phyloP scores from a whole-genome alignment of 129 eudicot genomes.

The Smallanthus sonchifolius region DNA sequence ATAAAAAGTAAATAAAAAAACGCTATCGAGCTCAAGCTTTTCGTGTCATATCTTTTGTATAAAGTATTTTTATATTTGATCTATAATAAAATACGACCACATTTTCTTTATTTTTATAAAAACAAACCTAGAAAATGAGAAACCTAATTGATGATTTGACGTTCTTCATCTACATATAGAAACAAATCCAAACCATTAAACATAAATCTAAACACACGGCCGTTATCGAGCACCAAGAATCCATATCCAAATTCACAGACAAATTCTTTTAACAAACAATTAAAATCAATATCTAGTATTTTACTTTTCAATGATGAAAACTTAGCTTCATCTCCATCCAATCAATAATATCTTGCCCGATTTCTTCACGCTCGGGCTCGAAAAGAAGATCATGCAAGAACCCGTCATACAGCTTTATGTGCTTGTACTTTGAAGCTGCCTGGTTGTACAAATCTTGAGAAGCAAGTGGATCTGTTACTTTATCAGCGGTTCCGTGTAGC shows the following conservation, averaged over 20 bases:
- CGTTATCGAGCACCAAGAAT: background rate
- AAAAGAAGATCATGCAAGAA: constrained; percentile 91
- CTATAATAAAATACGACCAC: background rate
- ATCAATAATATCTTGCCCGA: constrained; percentile 82
- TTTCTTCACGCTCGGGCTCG: constrained; percentile 91
- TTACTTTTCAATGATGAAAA: constrained; percentile 12
- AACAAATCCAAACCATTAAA: background rate
- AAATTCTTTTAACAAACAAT: constrained; percentile 13
- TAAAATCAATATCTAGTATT: constrained; percentile 26
- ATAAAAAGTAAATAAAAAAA: too few species aligned
- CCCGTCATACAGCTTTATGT: constrained; percentile 87
- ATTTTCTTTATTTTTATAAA: background rate
- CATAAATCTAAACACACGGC: background rate
- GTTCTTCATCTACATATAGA: too few species aligned
- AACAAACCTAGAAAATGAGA: background rate
- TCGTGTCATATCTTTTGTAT: too few species aligned
- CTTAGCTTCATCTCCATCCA: constrained; percentile 80
- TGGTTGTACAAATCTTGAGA: constrained; percentile 81
- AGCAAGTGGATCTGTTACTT: constrained; percentile 92
- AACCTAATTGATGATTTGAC: background rate
- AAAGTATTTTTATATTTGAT: background rate
- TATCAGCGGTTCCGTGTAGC: constrained; percentile 92
- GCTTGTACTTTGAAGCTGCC: constrained; percentile 81
- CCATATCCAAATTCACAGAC: background rate
- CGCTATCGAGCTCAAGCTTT: too few species aligned